A percentile compares a stretch with the other conserved stretches of the same genome.
These are phyloP conservation scores for Posidonia australis DNA, from an alignment of 106 monocot genomes.

Conservation along the genomic window DNA sequence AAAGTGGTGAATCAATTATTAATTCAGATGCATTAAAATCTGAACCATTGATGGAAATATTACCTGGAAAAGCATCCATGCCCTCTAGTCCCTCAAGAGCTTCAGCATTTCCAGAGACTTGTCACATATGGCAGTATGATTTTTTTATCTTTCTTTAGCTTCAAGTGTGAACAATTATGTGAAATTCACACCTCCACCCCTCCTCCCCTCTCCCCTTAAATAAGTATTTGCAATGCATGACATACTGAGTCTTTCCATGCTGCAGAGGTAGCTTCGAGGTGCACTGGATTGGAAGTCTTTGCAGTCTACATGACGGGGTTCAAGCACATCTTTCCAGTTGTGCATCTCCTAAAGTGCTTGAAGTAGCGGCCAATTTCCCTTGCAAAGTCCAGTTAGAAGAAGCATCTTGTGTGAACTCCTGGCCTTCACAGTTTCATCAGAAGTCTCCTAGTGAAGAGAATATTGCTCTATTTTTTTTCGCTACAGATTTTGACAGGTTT, in stretches of 20 bases:
- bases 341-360: slow-evolving; percentile 60
- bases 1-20: not conserved
- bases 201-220: not conserved
- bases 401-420: slow-evolving; percentile 28
- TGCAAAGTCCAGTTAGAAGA: slow-evolving; percentile 51
- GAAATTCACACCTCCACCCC: too few species aligned
- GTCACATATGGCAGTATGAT: slow-evolving; percentile 82
- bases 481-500: slow-evolving; percentile 72
- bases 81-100: slow-evolving; percentile 10
- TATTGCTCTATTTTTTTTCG: slow-evolving; percentile 89
- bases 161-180: not conserved
- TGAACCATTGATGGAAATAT: slow-evolving; percentile 2
- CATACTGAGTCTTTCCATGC: slow-evolving; percentile 9
- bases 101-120: slow-evolving; percentile 48
- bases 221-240: not conserved
- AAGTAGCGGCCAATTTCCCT: slow-evolving; percentile 47
- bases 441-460: slow-evolving; percentile 49
- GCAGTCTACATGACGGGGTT: slow-evolving; percentile 40
- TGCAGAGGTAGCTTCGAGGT: slow-evolving; percentile 74
- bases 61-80: slow-evolving; percentile 17
- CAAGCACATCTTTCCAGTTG: slow-evolving; percentile 76
- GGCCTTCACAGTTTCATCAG: slow-evolving; percentile 51
- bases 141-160: not conserved
- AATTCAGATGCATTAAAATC: slow-evolving; percentile 18
- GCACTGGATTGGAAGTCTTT: slow-evolving; percentile 20